Evolutionary conservation across 208 protist species (phyloP).

Genomic region (Leishmania aethiopica): DNA sequence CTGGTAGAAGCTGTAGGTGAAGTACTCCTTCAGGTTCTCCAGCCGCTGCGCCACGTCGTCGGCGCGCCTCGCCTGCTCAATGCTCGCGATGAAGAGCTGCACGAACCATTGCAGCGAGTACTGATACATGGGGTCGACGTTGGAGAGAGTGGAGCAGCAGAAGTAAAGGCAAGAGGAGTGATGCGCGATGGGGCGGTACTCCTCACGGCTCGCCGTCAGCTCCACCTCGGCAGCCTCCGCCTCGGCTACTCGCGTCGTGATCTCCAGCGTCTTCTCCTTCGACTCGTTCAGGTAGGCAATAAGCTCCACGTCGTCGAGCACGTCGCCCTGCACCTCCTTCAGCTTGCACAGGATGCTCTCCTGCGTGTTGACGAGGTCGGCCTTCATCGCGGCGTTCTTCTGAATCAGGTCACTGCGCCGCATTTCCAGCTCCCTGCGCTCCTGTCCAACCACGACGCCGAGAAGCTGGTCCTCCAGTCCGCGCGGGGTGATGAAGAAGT

Average conservation of each 20-base stretch:
- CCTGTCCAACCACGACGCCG: conserved; percentile 96
- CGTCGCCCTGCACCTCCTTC: conserved; percentile 94
- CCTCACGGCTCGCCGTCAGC: conserved; percentile 96
- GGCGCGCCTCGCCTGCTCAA: conserved; percentile 84
- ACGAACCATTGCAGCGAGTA: conserved; percentile 98
- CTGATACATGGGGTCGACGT: conserved; percentile 97
- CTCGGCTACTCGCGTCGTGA: conserved; percentile 94
- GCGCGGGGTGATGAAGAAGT: conserved; percentile 98
- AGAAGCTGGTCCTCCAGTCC: conserved; percentile 99
- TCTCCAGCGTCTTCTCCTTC: conserved; percentile 95
- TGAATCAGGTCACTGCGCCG: conserved; percentile 95
- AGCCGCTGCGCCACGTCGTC: conserved; percentile 87
- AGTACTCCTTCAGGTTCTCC: conserved; percentile 91
- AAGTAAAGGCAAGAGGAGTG: conserved; percentile 98
- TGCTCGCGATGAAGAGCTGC: conserved; percentile 93
- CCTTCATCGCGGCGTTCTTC: conserved; percentile 96
- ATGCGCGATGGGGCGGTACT: conserved; percentile 95
- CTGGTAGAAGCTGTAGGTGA: conserved; percentile 97
- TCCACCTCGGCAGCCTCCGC: conserved; percentile 96
- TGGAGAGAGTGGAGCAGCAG: conserved; percentile 95
- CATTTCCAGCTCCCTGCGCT: conserved; percentile 97
- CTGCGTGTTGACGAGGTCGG: conserved; percentile 96
- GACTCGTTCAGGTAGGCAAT: conserved; percentile 97
- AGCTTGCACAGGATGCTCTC: conserved; percentile 97
- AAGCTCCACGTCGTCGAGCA: conserved; percentile 97